A percentile compares a stretch with the other conserved stretches of the same genome.
These are phyloP conservation scores for Sporothrix schenckii DNA, from an alignment of 2,329 filamentous ascomycete species.

Conservation along the genomic window DNA sequence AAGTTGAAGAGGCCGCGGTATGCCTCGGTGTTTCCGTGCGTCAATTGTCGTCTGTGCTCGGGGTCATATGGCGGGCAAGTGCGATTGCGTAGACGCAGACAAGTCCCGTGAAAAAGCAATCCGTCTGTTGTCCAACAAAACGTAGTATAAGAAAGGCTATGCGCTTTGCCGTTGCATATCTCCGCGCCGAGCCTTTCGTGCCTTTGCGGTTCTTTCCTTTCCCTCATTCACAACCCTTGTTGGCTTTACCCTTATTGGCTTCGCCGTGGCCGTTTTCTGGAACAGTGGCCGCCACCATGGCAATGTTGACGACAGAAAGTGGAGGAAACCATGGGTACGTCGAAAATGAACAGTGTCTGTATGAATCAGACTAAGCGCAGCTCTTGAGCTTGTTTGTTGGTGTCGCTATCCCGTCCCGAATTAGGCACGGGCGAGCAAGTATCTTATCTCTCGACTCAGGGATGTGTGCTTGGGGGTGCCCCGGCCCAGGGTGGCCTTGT, in stretches of 20 bases:
- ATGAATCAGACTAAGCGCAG: background rate
- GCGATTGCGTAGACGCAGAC: background rate
- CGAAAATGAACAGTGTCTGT: background rate
- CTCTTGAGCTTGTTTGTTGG: background rate
- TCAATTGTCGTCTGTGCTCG: too few relatives aligned
- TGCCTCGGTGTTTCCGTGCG: background rate
- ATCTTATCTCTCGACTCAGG: background rate
- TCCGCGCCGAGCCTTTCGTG: conserved; percentile 5
- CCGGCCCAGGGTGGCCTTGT: background rate
- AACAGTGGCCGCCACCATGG: background rate
- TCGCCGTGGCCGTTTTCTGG: background rate
- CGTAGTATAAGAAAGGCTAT: too few relatives aligned
- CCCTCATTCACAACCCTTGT: conserved; percentile 3
- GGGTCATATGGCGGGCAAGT: background rate
- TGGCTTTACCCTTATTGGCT: background rate
- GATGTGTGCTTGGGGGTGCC: background rate
- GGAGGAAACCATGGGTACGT: background rate
- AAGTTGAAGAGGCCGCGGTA: background rate
- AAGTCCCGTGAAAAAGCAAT: too few relatives aligned
- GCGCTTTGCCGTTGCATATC: too few relatives aligned
- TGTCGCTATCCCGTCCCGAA: background rate
- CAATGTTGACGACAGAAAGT: background rate
- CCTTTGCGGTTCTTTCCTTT: background rate
- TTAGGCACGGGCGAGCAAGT: background rate
- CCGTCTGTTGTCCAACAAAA: too few relatives aligned